Percentiles rank a stretch among this genome's conserved stretches.
These are phyloP conservation scores for Echinochloa phyllopogon DNA, from an alignment of 176 grass and related monocot genomes.

Conservation along the genomic window DNA sequence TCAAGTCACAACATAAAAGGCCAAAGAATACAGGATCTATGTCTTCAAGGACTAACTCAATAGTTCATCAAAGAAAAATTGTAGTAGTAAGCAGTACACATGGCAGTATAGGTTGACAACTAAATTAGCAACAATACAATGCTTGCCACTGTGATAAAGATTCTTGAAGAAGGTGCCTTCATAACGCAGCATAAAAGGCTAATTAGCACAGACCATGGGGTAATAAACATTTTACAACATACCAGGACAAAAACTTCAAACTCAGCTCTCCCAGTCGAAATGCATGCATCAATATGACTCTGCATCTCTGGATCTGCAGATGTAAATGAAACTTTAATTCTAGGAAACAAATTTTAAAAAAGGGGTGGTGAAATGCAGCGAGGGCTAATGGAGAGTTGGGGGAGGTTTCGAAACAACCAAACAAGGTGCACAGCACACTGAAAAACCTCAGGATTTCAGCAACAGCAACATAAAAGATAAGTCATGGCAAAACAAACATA, in stretches of 20 bases:
- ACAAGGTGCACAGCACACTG: neutral
- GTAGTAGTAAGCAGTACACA: neutral
- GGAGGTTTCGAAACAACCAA: neutral
- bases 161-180: conserved; percentile 5
- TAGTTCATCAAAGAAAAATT: conserved; percentile 9
- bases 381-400: conserved; percentile 6
- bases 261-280: conserved; percentile 57
- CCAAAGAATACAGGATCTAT: neutral
- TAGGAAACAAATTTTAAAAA: conserved; percentile 14
- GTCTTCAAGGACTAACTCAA: conserved; percentile 22
- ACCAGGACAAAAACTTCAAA: conserved; percentile 72
- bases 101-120: neutral
- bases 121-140: conserved; percentile 3
- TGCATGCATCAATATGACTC: conserved; percentile 56
- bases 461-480: neutral
- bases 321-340: conserved; percentile 40
- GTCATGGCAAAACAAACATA: neutral
- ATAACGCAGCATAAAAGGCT: neutral
- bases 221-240: conserved; percentile 37
- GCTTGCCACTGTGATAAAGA: neutral
- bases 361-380: neutral
- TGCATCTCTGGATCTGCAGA: conserved; percentile 83
- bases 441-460: neutral
- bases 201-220: neutral
- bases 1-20: neutral